A percentile compares a stretch with the other conserved stretches of the same genome.
These are phyloP conservation scores for Betula pendula DNA, from an alignment of 306 rosid genomes.

Conservation along the genomic window DNA sequence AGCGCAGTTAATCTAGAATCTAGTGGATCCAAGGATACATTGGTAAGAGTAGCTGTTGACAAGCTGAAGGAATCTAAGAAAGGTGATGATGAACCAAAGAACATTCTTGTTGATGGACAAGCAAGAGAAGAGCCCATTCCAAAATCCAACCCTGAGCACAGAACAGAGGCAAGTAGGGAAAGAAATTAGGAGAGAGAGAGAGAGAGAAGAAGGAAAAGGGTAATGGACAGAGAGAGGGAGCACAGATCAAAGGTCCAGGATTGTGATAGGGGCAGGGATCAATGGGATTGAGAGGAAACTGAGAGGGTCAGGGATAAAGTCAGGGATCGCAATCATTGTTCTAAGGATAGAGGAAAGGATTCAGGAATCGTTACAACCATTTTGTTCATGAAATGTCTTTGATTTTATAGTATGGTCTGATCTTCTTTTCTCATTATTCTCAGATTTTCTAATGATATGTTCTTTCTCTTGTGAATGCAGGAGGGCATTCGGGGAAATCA, in stretches of 20 bases:
- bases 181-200: constrained; percentile 37
- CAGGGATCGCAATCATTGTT: constrained; percentile 55
- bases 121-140: constrained; percentile 48
- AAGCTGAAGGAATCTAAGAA: constrained; percentile 59
- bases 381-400: neutral
- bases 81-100: constrained; percentile 68
- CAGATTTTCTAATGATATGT: neutral
- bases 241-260: constrained; percentile 58
- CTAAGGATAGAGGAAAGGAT: constrained; percentile 84
- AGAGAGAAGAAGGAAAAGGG: constrained; percentile 42
- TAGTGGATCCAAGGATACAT: constrained; percentile 49
- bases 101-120: constrained; percentile 51
- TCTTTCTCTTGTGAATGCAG: constrained; percentile 40
- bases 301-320: too few species aligned
- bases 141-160: constrained; percentile 65
- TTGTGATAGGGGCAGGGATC: constrained; percentile 82
- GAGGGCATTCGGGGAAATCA: constrained; percentile 71
- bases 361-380: constrained; percentile 42
- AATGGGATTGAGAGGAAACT: constrained; percentile 70
- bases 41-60: constrained; percentile 49
- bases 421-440: neutral
- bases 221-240: constrained; percentile 51
- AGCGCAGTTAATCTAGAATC: constrained; percentile 46
- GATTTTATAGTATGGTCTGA: neutral
- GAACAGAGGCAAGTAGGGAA: constrained; percentile 53